These are phyloP conservation scores for Blastomyces percursus DNA, from an alignment of 2,329 filamentous ascomycete genomes.

Conservation along the genomic window DNA sequence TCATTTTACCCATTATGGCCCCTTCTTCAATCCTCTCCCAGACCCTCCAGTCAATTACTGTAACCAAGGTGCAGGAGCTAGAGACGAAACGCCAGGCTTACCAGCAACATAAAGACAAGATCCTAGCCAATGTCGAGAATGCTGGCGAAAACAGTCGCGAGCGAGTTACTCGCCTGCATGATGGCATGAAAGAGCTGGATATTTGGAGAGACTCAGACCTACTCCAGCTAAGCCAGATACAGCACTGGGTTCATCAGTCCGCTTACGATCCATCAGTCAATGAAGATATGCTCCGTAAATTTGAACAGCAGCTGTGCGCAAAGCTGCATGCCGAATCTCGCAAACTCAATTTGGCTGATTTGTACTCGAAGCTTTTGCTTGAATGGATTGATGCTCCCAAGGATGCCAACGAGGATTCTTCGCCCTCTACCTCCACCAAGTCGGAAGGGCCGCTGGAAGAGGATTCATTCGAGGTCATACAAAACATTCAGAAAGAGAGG, in stretches of 20 bases:
- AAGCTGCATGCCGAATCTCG: slow-evolving; percentile 29
- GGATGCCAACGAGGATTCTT: slow-evolving; percentile 8
- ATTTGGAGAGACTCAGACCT: slow-evolving; percentile 12
- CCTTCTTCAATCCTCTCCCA: slow-evolving; percentile 13
- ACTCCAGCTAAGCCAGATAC: slow-evolving; percentile 21
- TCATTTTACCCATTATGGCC: slow-evolving; percentile 6
- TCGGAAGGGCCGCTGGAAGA: slow-evolving; percentile 11
- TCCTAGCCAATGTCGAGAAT: slow-evolving; percentile 11
- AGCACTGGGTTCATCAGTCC: slow-evolving; percentile 28
- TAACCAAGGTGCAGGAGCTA: slow-evolving; percentile 21
- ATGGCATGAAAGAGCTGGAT: slow-evolving; percentile 13
- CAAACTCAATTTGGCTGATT: slow-evolving; percentile 25
- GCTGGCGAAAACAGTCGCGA: slow-evolving; percentile 7
- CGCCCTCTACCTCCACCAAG: slow-evolving; percentile 7
- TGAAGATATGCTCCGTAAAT: slow-evolving; percentile 22
- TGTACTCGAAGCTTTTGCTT: slow-evolving; percentile 31
- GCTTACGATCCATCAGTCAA: slow-evolving; percentile 29
- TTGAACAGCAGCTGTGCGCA: slow-evolving; percentile 23
- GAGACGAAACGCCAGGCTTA: slow-evolving; percentile 17
- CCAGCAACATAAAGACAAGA: slow-evolving; percentile 11
- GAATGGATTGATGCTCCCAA: slow-evolving; percentile 28
- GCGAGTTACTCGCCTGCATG: slow-evolving; percentile 8
- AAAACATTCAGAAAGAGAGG: slow-evolving; percentile 27
- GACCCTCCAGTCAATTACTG: slow-evolving; percentile 13
- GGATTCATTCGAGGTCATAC: slow-evolving; percentile 23